Conservation (phyloP, 768 basidiomycete species). For the Tylopilus rubrobrunneus region DNA sequence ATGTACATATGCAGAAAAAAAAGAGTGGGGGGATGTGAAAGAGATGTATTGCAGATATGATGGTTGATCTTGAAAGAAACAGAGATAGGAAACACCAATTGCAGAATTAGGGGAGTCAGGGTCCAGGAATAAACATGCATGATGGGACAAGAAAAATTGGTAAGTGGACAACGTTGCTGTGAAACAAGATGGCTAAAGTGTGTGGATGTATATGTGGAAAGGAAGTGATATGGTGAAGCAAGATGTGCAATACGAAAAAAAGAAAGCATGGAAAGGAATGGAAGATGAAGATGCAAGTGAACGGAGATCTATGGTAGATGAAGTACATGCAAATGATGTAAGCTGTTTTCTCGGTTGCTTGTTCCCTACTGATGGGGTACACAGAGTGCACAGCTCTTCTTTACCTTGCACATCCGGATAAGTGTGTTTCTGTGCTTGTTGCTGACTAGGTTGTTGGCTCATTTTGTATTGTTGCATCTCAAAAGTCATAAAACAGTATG, state of each 20-base stretch:
- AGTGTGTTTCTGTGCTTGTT: background rate
- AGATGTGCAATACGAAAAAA: background rate
- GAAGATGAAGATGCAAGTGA: constrained; percentile 10
- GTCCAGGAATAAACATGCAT: background rate
- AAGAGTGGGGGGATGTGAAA: too few species aligned
- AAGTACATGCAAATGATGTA: constrained; percentile 13
- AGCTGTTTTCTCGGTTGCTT: too few species aligned
- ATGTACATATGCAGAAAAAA: too few species aligned
- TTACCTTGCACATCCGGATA: constrained; percentile 2
- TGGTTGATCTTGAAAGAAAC: too few species aligned
- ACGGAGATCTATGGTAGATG: too few species aligned
- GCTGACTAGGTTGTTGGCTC: background rate
- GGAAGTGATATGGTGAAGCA: background rate
- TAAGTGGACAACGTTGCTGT: background rate
- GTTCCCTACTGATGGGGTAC: too few species aligned
- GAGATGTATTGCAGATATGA: too few species aligned
- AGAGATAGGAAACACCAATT: too few species aligned
- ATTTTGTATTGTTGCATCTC: background rate
- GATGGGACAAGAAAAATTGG: background rate
- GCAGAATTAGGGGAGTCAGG: background rate
- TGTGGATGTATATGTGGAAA: background rate
- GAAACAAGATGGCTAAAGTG: too few species aligned
- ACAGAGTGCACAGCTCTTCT: constrained; percentile 2
- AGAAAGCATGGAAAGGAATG: background rate
- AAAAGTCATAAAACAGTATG: constrained; percentile 1